phyloP scores from a whole-genome alignment of 345 rosid species.

The Garcia nutans region DNA sequence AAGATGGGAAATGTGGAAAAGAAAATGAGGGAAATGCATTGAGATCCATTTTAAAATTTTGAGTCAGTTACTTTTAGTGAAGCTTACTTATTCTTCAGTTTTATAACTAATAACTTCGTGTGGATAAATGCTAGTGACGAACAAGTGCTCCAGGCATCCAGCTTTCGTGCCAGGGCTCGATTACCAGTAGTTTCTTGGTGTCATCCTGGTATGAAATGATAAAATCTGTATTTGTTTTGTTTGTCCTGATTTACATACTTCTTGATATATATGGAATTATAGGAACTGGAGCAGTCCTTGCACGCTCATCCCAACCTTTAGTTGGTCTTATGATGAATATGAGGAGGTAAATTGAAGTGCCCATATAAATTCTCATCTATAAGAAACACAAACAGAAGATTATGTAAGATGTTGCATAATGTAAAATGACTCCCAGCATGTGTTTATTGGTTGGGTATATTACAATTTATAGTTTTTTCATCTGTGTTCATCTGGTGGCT shows the following conservation, averaged over 20 bases:
- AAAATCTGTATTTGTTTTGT: constrained; percentile 4
- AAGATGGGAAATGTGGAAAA: background rate
- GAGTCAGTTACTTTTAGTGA: background rate
- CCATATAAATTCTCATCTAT: background rate
- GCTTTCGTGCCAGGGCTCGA: constrained; percentile 84
- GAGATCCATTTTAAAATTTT: constrained; percentile 6
- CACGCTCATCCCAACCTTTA: constrained; percentile 96
- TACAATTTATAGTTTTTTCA: background rate
- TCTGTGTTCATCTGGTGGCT: background rate
- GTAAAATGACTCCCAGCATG: background rate
- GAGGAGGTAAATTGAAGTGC: constrained; percentile 65
- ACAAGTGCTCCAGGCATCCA: constrained; percentile 79
- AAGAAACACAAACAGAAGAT: background rate
- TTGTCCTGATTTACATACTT: constrained; percentile 18
- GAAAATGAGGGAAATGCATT: constrained; percentile 3
- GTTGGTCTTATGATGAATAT: constrained; percentile 98
- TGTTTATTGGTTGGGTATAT: background rate
- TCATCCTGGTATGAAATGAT: constrained; percentile 66
- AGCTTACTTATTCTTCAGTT: constrained; percentile 6
- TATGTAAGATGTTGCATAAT: background rate
- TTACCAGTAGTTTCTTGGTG: constrained; percentile 95
- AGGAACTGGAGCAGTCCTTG: constrained; percentile 94
- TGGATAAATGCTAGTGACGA: constrained; percentile 60
- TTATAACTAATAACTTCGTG: constrained; percentile 20
- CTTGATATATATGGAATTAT: constrained; percentile 25